Conservation (phyloP, 768 basidiomycete genomes). For the Mycena galopus region DNA sequence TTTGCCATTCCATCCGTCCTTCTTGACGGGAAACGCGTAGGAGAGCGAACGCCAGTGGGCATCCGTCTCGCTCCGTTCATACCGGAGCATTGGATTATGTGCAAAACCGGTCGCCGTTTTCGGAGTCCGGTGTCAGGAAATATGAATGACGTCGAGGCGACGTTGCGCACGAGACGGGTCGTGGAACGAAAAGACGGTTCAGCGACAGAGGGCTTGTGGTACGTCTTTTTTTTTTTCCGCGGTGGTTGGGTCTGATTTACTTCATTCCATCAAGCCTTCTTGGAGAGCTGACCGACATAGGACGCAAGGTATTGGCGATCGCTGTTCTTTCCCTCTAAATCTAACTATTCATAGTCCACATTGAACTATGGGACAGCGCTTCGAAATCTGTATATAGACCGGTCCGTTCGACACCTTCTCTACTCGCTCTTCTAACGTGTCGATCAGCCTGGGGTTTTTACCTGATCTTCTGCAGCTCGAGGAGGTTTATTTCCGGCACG, state of each 20-base stretch:
- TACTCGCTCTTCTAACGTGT: conserved; percentile 1
- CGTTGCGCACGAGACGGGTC: conserved; percentile 56
- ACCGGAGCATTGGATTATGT: conserved; percentile 78
- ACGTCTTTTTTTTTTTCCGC: conserved; percentile 40
- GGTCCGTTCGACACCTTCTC: conserved; percentile 52
- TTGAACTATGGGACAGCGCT: conserved; percentile 71
- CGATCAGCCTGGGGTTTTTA: conserved; percentile 71
- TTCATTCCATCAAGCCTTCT: conserved; percentile 61
- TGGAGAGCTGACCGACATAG: conserved; percentile 80
- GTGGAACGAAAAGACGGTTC: conserved; percentile 72
- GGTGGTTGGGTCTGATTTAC: not conserved
- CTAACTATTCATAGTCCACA: conserved; percentile 63
- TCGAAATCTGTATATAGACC: conserved; percentile 75
- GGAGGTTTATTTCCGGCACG: conserved; percentile 71
- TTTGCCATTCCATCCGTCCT: conserved; percentile 33
- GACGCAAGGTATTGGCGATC: conserved; percentile 64
- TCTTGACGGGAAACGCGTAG: conserved; percentile 49
- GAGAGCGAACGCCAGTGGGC: conserved; percentile 84
- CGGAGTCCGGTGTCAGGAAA: conserved; percentile 56
- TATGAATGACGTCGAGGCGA: conserved; percentile 43
- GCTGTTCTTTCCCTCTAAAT: not conserved
- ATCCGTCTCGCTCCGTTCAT: conserved; percentile 74
- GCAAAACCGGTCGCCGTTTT: conserved; percentile 66
- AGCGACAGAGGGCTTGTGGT: conserved; percentile 74
- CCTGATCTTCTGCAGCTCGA: conserved; percentile 62